Evolutionary conservation across 176 grass and related monocot species (phyloP).

Genomic region (Aegilops longissima): DNA sequence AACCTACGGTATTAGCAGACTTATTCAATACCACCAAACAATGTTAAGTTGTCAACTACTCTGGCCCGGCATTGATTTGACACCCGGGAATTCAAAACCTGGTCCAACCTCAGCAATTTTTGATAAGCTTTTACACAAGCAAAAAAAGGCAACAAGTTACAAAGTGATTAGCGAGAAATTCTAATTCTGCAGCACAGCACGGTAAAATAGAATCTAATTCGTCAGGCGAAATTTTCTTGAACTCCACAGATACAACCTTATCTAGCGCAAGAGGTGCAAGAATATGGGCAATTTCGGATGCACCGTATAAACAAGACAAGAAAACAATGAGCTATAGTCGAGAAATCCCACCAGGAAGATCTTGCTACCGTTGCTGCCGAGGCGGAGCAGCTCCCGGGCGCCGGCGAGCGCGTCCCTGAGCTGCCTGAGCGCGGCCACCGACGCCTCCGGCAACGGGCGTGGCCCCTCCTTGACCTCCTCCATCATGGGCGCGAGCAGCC

Average conservation of each 20-base stretch:
- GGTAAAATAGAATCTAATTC: not conserved
- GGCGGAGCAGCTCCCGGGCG: conserved; percentile 66
- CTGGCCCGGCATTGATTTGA: conserved; percentile 45
- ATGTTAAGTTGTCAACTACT: conserved; percentile 28
- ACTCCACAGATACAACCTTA: not conserved
- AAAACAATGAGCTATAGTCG: conserved; percentile 18
- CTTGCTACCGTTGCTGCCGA: conserved; percentile 83
- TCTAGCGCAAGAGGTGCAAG: not conserved
- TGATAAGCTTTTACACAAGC: not conserved
- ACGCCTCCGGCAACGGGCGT: conserved; percentile 34
- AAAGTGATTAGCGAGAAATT: not conserved
- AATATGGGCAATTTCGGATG: not conserved
- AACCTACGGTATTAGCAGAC: conserved; percentile 15
- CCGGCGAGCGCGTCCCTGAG: conserved; percentile 57
- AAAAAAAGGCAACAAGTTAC: conserved; percentile 1
- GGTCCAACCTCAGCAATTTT: conserved; percentile 11
- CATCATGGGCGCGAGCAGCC: conserved; percentile 86
- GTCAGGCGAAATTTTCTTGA: not conserved
- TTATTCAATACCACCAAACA: conserved; percentile 26
- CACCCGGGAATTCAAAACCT: conserved; percentile 15
- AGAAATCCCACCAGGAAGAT: conserved; percentile 79
- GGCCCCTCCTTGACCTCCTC: conserved; percentile 87
- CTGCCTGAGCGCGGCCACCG: conserved; percentile 38
- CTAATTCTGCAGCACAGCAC: conserved; percentile 9
- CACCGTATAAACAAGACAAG: not conserved